Evolutionary conservation across 768 basidiomycete species (phyloP), one percentile per base, ranked within the genome.

Genomic region (Nidularia pulvinata): DNA sequence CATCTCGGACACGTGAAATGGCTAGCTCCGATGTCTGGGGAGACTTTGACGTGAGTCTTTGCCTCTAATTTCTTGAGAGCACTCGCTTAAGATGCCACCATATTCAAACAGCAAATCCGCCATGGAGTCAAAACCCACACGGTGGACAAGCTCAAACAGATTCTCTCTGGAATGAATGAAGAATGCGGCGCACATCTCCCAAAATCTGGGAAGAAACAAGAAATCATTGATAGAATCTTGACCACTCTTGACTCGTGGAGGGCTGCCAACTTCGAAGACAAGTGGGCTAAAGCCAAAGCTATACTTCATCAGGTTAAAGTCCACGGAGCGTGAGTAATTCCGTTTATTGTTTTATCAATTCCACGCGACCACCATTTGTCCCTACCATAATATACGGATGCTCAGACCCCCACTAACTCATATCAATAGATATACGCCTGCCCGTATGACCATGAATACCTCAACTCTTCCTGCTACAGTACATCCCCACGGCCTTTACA

Each of bases 161-260:
- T 94, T 60, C 75, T 94, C 53, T 68, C 76, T 37, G 87, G 86
- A 25, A 77, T 93, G 59, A 92, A 91, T 72, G 89, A 90, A 36
- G 86, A 91, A 66, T 92, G 91, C 63, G 71, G 72, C 50, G 81
- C 83, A 4, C 78, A 80, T 59, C 73, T 92, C 32, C 75, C 81
- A 51, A 91, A 90, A 69, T 79, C 89, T 9, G 92, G 92, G 30
- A 93, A 89, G 74, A 94, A 94, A 65, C 88, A 91, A 61, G 93
- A 93, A 34, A 80, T 93, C 46, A 91, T 93, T 64, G 89, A 92
- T 65, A 80, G 89, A 56, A 86, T 94, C 56, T 69, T 81, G 45
- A 59, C 61, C 6, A 73, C 78, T 56, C 69, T 93, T 60, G 85
- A 88, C 55, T 54, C 61, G 49, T 91, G 88, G 86, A 80, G 80